Evolutionary conservation across 1,284 basidiomycete genomes (phyloP).

Genomic region (Cryptococcus wingfieldii): DNA sequence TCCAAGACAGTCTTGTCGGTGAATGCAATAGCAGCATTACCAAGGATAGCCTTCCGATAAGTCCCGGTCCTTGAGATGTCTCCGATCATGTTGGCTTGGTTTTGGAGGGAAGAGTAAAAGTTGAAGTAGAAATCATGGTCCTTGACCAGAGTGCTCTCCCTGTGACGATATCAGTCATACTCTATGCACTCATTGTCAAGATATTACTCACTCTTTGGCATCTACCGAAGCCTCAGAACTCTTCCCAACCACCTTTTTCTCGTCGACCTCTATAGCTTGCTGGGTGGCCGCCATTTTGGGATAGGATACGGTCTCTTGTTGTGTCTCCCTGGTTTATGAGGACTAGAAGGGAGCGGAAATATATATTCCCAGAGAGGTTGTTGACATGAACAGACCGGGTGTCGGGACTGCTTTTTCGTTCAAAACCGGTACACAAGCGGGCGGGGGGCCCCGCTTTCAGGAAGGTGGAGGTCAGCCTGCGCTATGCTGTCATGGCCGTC

Average conservation of each 20-base stretch:
- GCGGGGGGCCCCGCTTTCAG: no score
- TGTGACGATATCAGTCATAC: background rate
- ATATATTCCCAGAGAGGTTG: background rate
- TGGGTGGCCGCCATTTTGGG: background rate
- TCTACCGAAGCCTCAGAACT: background rate
- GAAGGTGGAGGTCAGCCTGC: no score
- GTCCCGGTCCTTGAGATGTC: conserved; percentile 47
- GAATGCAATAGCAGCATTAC: conserved; percentile 46
- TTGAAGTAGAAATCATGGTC: conserved; percentile 46
- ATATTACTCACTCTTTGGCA: background rate
- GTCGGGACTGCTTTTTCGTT: no score
- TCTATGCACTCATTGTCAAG: background rate
- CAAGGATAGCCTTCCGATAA: conserved; percentile 49
- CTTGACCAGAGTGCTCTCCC: conserved; percentile 14
- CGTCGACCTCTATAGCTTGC: background rate
- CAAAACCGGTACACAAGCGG: no score
- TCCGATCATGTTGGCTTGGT: conserved; percentile 50
- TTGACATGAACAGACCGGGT: background rate
- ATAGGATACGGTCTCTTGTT: background rate
- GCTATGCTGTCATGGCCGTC: no score
- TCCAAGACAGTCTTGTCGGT: conserved; percentile 48
- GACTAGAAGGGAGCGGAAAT: background rate
- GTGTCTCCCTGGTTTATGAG: background rate
- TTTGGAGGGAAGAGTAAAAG: conserved; percentile 44
- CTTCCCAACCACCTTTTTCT: background rate